Evolutionary conservation across 2,329 filamentous ascomycete genomes (phyloP).

Genomic region (Penicillium sp.): DNA sequence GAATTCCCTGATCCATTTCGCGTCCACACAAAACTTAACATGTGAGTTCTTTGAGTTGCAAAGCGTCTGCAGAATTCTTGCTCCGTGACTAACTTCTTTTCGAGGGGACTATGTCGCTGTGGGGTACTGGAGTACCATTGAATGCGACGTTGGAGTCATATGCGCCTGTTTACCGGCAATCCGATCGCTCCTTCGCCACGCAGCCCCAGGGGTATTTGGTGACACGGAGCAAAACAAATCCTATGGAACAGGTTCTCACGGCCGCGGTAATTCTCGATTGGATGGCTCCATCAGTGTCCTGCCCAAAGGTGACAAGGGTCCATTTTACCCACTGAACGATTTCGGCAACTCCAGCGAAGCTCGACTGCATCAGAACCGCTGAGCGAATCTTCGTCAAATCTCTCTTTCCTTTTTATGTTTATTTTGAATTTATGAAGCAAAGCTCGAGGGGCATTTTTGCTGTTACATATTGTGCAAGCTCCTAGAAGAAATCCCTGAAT

Average conservation of each 20-base stretch:
- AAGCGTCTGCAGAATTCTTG: background rate
- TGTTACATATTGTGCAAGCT: too few species aligned
- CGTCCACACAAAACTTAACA: constrained; percentile 37
- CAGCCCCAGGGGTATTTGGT: constrained; percentile 34
- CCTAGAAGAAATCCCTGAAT: too few species aligned
- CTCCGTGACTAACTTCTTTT: background rate
- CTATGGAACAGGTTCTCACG: constrained; percentile 11
- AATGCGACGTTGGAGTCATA: constrained; percentile 27
- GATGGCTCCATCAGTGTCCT: constrained; percentile 9
- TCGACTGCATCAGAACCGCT: constrained; percentile 5
- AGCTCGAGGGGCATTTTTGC: too few species aligned
- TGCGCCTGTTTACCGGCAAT: constrained; percentile 30
- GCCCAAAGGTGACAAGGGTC: constrained; percentile 12
- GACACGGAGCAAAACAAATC: constrained; percentile 20
- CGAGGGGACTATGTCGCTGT: constrained; percentile 27
- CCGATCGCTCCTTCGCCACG: constrained; percentile 33
- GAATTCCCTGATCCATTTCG: constrained; percentile 39
- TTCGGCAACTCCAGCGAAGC: constrained; percentile 17
- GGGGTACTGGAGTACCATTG: constrained; percentile 30
- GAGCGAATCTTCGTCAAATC: background rate
- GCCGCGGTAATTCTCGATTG: constrained; percentile 11
- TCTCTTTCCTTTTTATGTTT: too few species aligned
- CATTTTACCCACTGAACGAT: constrained; percentile 20
- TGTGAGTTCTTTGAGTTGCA: constrained; percentile 18
- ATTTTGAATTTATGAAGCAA: too few species aligned